These are phyloP conservation scores for Sporodiniella umbellata DNA, from an alignment of 371 early-diverging fungal genomes.

Conservation along the genomic window DNA sequence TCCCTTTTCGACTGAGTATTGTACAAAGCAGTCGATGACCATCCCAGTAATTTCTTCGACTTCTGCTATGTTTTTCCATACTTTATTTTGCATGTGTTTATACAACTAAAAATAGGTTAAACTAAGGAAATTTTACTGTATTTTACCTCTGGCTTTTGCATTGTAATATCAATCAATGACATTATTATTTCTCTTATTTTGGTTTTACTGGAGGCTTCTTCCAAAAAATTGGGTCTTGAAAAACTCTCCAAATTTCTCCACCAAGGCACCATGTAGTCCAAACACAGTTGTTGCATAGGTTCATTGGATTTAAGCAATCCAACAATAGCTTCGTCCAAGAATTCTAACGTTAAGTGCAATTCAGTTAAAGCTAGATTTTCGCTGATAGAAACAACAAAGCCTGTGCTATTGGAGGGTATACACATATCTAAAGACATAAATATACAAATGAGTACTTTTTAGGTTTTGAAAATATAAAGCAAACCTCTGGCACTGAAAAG, in stretches of 20 bases:
- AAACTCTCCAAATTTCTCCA: constrained; percentile 70
- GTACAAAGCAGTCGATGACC: constrained; percentile 77
- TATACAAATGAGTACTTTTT: no score
- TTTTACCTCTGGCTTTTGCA: constrained; percentile 68
- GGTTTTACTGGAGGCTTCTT: constrained; percentile 46
- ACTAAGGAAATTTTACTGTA: not conserved
- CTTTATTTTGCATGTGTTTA: constrained; percentile 74
- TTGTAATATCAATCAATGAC: constrained; percentile 76
- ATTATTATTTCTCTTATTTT: constrained; percentile 75
- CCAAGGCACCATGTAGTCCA: constrained; percentile 94
- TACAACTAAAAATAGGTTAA: constrained; percentile 52
- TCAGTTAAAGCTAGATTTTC: constrained; percentile 74
- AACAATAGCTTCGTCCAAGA: constrained; percentile 81
- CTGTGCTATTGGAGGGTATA: constrained; percentile 84
- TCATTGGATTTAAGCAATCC: constrained; percentile 77
- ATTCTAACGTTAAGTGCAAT: constrained; percentile 82
- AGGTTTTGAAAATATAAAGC: no score
- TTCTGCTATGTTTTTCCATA: constrained; percentile 77
- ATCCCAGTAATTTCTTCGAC: constrained; percentile 77
- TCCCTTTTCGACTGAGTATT: constrained; percentile 78
- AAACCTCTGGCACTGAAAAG: constrained; percentile 76
- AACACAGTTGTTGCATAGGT: constrained; percentile 71
- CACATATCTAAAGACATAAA: constrained; percentile 60
- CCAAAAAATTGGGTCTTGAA: constrained; percentile 47
- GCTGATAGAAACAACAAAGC: constrained; percentile 80